A percentile compares a stretch with the other conserved stretches of the same genome.
Conservation (phyloP, 257 asterid genomes). For the Solanum paucissectum region DNA sequence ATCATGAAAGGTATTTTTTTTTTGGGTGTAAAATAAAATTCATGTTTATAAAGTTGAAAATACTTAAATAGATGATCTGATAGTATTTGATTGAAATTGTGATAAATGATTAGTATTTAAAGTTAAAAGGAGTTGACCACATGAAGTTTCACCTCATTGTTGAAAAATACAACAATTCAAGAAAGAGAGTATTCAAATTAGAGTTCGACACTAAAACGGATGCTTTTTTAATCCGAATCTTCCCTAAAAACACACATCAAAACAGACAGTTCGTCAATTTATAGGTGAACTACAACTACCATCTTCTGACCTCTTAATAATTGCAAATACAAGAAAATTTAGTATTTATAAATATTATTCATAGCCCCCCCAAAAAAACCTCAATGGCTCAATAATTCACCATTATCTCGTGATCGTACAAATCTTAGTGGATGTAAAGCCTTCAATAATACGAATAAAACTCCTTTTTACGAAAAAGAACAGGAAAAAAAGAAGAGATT, state of each 20-base stretch:
- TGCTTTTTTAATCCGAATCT: accelerated
- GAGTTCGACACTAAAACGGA: accelerated
- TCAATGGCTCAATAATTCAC: not conserved
- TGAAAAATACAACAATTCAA: not conserved
- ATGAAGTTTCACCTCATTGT: not conserved
- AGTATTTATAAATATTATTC: not conserved
- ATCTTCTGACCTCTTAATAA: too few relatives aligned
- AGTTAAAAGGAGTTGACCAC: not conserved
- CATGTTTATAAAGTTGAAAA: not conserved
- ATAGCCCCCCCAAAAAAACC: not conserved
- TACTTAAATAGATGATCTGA: not conserved
- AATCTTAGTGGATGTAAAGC: not conserved
- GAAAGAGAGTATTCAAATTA: not conserved
- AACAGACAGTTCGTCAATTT: accelerated
- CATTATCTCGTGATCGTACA: not conserved
- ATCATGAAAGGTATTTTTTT: not conserved
- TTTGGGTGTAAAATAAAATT: not conserved
- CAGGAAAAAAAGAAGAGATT: too few relatives aligned
- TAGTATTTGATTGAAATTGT: not conserved
- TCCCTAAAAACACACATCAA: not conserved
- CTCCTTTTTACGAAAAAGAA: not conserved
- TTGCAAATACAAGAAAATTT: not conserved
- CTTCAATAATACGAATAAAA: not conserved
- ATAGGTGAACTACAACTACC: too few relatives aligned
- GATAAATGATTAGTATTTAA: not conserved